Base-by-base conservation (phyloP, 371 early-diverging fungal genomes). In the Basidiobolus meristosporus region DNA sequence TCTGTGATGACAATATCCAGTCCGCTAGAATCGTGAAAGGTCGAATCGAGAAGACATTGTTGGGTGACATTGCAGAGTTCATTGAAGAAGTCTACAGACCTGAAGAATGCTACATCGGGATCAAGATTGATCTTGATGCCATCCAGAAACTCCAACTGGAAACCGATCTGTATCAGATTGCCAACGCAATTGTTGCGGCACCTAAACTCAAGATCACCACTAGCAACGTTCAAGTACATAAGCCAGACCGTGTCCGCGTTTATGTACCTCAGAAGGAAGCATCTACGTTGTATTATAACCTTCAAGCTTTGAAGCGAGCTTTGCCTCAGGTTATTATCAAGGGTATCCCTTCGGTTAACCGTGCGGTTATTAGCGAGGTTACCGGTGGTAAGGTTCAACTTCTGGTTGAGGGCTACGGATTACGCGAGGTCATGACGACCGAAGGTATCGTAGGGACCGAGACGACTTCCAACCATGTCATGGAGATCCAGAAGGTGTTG, bases 11-110 rank as follows among this genome's bases (percentile, higher is more conserved):
- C 28, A 70, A 65, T 53, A 75, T 77, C 22, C 68, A 70, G 36
- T 70, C 87, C 0, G 91, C 93, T 4, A 77, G 92, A 39, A 86
- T 91, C 14, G 91, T 93, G 35, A 96, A 97, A 62, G 95, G 87
- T 9, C 75, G 92, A 43, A 65, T 96, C 3, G 91, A 92, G 50
- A 82, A 78, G 57, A 90, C 93, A 0, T 60, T 68, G 15, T 51
- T 98, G 36, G 82, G 82, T 22, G 95, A 95, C 43, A 61, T 96
- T 47, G 78, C 86, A 14, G 82, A 85, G 58, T 91, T 73, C 50
- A 81, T 98, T 50, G 82, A 93, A 40, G 89, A 90, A 45, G 81
- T 90, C 1, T 80, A 88, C 48, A 67, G 70, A 23, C 65, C 68
- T 1, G 59, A 76, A 31, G 77, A 79, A 33, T 75, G 82, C 48